Percentiles rank a stretch among this genome's conserved stretches.
phyloP scores from a whole-genome alignment of 768 basidiomycete genomes.

The Trametes villosa region DNA sequence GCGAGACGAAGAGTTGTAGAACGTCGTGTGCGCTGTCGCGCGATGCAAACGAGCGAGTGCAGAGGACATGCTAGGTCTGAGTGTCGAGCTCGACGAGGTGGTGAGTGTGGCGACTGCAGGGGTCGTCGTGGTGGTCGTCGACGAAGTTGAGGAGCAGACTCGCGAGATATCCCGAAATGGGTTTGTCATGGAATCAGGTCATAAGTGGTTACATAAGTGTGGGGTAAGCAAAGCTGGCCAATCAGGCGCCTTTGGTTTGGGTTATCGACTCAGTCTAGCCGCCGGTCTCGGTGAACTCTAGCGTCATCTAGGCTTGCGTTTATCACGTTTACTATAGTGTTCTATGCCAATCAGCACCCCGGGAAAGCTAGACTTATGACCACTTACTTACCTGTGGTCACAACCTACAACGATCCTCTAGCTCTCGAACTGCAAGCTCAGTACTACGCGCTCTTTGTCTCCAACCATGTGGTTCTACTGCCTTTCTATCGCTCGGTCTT shows the following conservation, averaged over 20 bases:
- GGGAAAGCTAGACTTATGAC: too few relatives aligned
- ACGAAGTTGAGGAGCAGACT: not conserved
- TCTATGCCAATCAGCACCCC: not conserved
- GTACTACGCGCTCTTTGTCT: too few relatives aligned
- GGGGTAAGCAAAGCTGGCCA: not conserved
- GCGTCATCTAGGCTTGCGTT: not conserved
- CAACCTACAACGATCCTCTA: too few relatives aligned
- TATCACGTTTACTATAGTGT: not conserved
- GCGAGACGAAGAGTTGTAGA: constrained; percentile 8
- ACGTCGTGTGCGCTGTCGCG: constrained; percentile 14
- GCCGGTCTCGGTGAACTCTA: not conserved
- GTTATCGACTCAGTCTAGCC: not conserved
- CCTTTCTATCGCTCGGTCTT: too few relatives aligned
- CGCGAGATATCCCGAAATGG: constrained; percentile 17
- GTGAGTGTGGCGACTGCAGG: not conserved
- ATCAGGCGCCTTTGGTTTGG: not conserved
- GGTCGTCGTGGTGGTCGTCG: not conserved
- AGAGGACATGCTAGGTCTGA: constrained; percentile 8
- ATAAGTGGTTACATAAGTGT: constrained; percentile 6
- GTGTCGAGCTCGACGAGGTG: not conserved
- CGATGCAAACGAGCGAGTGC: constrained; percentile 21
- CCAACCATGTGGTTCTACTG: too few relatives aligned
- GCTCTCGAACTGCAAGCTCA: too few relatives aligned
- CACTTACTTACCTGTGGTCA: too few relatives aligned
- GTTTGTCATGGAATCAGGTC: constrained; percentile 9